Evolutionary conservation across 495 filamentous ascomycete species (phyloP), one percentile per base, ranked within the genome.

Genomic region (Cetradonia linearis): DNA sequence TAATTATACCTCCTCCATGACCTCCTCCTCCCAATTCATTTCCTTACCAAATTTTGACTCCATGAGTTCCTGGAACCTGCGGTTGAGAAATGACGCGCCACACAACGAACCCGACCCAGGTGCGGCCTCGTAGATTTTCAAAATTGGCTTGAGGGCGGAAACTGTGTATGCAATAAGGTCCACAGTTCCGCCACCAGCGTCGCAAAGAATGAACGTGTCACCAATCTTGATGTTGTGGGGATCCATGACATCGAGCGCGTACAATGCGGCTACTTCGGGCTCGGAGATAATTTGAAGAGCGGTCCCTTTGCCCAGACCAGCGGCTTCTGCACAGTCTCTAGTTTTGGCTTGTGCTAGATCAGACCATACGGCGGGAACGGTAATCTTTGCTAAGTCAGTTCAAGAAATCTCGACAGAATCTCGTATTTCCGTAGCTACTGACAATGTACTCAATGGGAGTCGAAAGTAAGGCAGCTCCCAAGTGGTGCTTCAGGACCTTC

Each of bases 181-280:
- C 0, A 89, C 86, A 0, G 87, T 90, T 1, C 86, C 87, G n/a
- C 87, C 87, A 36, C 86, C 86, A 0, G 84, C 86, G 68, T 91
- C 87, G 65, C 85, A 87, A 3, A 91, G 75, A 46, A 90, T 76
- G 61, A 91, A 86, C 47, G 85, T 87, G 61, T 90, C 85, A 1
- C 81, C 84, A 18, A 85, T 70, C 59, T 72, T 80, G 34, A 83
- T 71, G 49, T 75, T 75, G 62, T 82, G 87, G n/a, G 78, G 84
- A 69, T 84, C 80, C 62, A 83, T 83, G 7, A 79, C 80, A 54
- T 83, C 80, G 2, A 91, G 74, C 0, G 85, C 84, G 63, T 88
- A 87, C 1, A 88, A 80, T 0, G 87, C 87, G 0, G 86, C 87
- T 4, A 85, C 86, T 70, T 91, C 87, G 1, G 87, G 86, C 70